Conservation (phyloP, 768 basidiomycete genomes). For the Mycena maculata region DNA sequence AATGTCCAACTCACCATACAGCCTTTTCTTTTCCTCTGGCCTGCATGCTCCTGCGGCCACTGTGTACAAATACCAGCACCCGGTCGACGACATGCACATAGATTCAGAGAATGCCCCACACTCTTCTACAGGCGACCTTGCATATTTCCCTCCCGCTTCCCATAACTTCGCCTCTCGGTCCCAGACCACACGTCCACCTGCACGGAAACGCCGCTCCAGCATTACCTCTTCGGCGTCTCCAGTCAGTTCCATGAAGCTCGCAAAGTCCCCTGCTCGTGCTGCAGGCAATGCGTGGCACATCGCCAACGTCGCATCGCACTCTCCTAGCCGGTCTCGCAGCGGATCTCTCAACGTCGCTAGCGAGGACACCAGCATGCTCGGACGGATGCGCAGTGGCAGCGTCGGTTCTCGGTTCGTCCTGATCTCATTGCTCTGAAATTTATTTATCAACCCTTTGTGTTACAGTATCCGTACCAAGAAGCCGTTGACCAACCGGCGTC, state of each 20-base stretch:
- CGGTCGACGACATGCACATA: slow-evolving; percentile 12
- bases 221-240: slow-evolving; percentile 54
- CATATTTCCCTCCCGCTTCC: slow-evolving; percentile 10
- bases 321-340: slow-evolving; percentile 51
- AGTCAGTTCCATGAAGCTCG: slow-evolving; percentile 47
- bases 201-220: slow-evolving; percentile 61
- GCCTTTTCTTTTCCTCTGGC: slow-evolving; percentile 25
- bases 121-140: slow-evolving; percentile 20
- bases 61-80: slow-evolving; percentile 20
- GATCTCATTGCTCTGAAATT: not conserved
- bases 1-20: slow-evolving; percentile 16
- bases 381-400: slow-evolving; percentile 55
- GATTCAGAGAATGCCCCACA: slow-evolving; percentile 17
- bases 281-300: slow-evolving; percentile 49
- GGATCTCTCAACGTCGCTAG: slow-evolving; percentile 45
- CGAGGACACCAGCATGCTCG: slow-evolving; percentile 48
- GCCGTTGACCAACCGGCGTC: slow-evolving; percentile 29
- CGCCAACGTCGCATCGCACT: slow-evolving; percentile 47
- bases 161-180: not conserved
- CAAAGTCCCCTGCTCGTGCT: slow-evolving; percentile 54
- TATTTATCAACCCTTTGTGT: not conserved
- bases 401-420: slow-evolving; percentile 35
- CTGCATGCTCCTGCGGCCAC: slow-evolving; percentile 13
- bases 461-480: slow-evolving; percentile 24
- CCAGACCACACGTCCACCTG: slow-evolving; percentile 39